A percentile compares a stretch with the other conserved stretches of the same genome.
phyloP scores from a whole-genome alignment of 2,329 filamentous ascomycete genomes.

The Pseudopithomyces maydicus region DNA sequence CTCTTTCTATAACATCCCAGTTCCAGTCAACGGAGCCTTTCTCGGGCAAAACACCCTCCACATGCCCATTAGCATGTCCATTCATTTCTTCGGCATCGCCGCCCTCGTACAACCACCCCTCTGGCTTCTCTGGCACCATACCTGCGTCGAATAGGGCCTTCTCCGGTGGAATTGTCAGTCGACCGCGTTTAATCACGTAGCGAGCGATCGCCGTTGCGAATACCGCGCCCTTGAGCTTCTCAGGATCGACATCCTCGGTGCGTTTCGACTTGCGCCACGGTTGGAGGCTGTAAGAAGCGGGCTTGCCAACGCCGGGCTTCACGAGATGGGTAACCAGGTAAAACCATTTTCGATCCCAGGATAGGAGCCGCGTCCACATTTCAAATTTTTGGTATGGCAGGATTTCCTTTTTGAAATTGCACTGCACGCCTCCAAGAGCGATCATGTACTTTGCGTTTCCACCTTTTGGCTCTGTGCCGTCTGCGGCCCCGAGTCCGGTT shows the following conservation, averaged over 20 bases:
- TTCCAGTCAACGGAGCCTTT: conserved; percentile 56
- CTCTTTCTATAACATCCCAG: conserved; percentile 65
- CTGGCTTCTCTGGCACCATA: conserved; percentile 75
- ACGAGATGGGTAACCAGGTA: conserved; percentile 56
- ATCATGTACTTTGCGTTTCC: conserved; percentile 40
- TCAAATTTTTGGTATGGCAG: conserved; percentile 52
- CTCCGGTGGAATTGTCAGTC: conserved; percentile 84
- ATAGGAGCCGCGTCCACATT: conserved; percentile 54
- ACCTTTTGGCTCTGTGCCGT: conserved; percentile 19
- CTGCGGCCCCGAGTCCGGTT: conserved; percentile 5
- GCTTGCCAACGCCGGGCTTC: conserved; percentile 49
- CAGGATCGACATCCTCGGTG: conserved; percentile 28
- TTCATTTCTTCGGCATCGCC: conserved; percentile 8
- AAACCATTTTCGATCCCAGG: conserved; percentile 58
- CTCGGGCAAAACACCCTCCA: conserved; percentile 31
- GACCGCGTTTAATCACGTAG: conserved; percentile 58
- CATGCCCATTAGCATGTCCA: conserved; percentile 10
- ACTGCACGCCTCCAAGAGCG: conserved; percentile 54
- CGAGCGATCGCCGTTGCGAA: conserved; percentile 56
- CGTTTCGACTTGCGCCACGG: conserved; percentile 47
- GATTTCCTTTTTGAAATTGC: conserved; percentile 55
- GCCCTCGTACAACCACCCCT: conserved; percentile 51
- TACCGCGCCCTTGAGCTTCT: conserved; percentile 50
- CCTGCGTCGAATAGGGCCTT: conserved; percentile 72
- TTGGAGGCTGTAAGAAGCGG: conserved; percentile 50